Evolutionary conservation across 108 stramenopile species (phyloP).

Genomic region (Epipyxis sp.): DNA sequence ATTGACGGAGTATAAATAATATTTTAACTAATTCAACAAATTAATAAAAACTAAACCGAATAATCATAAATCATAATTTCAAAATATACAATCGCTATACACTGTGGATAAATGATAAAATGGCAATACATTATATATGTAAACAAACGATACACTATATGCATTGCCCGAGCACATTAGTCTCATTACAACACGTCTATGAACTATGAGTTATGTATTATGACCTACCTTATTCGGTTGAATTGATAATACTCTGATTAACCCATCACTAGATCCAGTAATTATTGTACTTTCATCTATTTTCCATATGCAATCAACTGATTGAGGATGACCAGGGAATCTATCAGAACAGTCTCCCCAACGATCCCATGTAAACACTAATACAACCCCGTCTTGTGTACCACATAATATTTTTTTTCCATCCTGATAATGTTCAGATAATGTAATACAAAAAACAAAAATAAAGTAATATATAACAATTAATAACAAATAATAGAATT

Average conservation of each 20-base stretch:
- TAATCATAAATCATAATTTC: slow-evolving; percentile 50
- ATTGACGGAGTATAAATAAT: too few relatives aligned
- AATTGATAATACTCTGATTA: slow-evolving; percentile 80
- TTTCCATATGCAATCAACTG: slow-evolving; percentile 74
- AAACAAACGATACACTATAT: slow-evolving; percentile 67
- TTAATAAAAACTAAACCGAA: too few relatives aligned
- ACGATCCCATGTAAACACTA: slow-evolving; percentile 72
- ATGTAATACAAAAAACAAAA: too few relatives aligned
- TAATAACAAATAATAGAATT: too few relatives aligned
- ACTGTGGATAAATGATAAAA: not conserved
- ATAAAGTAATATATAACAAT: too few relatives aligned
- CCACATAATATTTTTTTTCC: slow-evolving; percentile 78
- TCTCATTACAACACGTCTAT: too few relatives aligned
- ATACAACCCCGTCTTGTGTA: slow-evolving; percentile 76
- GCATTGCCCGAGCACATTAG: slow-evolving; percentile 77
- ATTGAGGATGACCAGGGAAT: slow-evolving; percentile 82
- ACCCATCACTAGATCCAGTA: slow-evolving; percentile 87
- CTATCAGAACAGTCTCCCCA: slow-evolving; percentile 91
- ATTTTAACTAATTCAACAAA: too few relatives aligned
- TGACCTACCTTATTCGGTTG: slow-evolving; percentile 79
- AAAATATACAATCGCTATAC: not conserved
- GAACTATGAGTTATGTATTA: too few relatives aligned
- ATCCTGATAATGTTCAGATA: too few relatives aligned
- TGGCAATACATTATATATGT: not conserved
- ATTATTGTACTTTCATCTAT: slow-evolving; percentile 89